Evolutionary conservation across 1,139 yeast species (phyloP).

Genomic region (Debaryomyces nepalensis): DNA sequence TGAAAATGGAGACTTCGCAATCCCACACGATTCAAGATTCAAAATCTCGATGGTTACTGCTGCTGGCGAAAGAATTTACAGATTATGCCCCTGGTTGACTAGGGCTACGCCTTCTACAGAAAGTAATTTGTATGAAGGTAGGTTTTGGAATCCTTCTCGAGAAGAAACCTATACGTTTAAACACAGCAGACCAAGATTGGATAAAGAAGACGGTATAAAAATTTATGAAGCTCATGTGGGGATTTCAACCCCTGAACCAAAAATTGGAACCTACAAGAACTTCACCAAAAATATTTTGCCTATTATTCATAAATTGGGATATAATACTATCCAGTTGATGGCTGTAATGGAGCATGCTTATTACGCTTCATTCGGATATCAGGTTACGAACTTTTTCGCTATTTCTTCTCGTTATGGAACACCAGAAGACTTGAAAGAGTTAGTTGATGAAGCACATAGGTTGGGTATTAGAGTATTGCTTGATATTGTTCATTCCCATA

Average conservation of each 20-base stretch:
- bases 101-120: constrained; percentile 75
- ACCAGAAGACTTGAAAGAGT: constrained; percentile 90
- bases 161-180: constrained; percentile 58
- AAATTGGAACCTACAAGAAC: constrained; percentile 81
- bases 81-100: constrained; percentile 88
- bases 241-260: constrained; percentile 88
- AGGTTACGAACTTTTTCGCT: constrained; percentile 91
- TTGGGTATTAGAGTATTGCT: constrained; percentile 84
- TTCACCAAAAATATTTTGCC: constrained; percentile 83
- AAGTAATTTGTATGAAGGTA: constrained; percentile 66
- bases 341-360: constrained; percentile 99
- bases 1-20: constrained; percentile 58
- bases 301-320: constrained; percentile 81
- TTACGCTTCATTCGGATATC: constrained; percentile 97
- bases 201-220: constrained; percentile 57
- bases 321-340: constrained; percentile 94
- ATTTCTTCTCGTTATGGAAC: constrained; percentile 88
- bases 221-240: constrained; percentile 98
- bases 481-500: constrained; percentile 95
- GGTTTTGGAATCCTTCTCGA: constrained; percentile 84
- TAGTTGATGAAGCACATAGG: constrained; percentile 89
- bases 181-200: constrained; percentile 60
- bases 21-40: constrained; percentile 80
- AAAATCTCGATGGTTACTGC: constrained; percentile 71
- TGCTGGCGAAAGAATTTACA: constrained; percentile 71